Base-by-base conservation (phyloP, 805 yeast genomes). In the Candida ipomoeae region DNA sequence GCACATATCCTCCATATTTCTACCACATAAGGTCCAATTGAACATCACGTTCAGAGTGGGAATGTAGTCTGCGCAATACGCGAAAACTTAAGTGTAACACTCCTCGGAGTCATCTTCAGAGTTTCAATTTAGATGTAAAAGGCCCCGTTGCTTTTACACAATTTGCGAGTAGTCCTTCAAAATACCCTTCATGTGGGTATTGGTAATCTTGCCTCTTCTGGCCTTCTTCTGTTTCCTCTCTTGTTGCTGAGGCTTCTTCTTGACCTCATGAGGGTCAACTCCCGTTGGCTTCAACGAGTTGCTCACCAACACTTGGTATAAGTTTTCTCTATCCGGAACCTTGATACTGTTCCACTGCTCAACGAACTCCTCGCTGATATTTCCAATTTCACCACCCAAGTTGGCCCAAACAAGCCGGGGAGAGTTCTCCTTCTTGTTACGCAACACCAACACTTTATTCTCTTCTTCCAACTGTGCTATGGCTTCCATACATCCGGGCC, bases 381-480 rank as follows among this genome's bases (percentile, higher is more conserved):
- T 69, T 23, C 82, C 84, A 54, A 86, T 70, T 39, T 85, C 83
- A 11, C 90, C 87, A 29, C 95, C 96, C 43, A 73, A 66, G 60
- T 89, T 89, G 18, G 92, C 84, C 98, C 98, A 94, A 13, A 94
- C 87, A 52, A 85, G 80, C 55, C 96, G 75, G n/a, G 99, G 97
- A 1, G 90, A 75, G 61, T 87, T 89, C 59, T 94, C 99, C 73
- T 94, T 95, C 62, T 92, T 90, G 26, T 96, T 90, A 51, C 96
- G 79, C 59, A 89, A 73, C 1, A 94, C 97, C 32, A 94, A 74
- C 35, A 92, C 82, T 61, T 87, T 85, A 50, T 85, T 80, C 50
- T 85, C 85, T 49, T 77, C 75, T 63, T 94, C 99, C 31, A 94
- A 72, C 58, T 86, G 84, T 44, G 84, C 83, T 23, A 94, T 83